Conservation (phyloP, 495 filamentous ascomycete genomes). For the Aspergillus incahuasiensis region DNA sequence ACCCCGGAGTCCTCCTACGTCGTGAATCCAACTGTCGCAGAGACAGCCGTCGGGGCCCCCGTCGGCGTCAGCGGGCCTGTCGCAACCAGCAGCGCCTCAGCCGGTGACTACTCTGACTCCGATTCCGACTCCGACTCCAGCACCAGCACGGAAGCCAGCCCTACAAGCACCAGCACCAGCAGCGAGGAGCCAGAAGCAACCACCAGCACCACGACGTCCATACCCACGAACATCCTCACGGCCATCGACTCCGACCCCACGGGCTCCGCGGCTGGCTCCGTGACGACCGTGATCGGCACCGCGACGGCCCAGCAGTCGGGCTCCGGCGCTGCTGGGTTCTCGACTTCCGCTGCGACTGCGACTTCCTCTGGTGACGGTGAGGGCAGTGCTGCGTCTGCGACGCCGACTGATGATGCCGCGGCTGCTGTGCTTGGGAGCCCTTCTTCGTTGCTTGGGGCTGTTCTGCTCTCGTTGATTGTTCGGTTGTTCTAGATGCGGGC, state of each 20-base stretch:
- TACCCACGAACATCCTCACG: conserved; percentile 7
- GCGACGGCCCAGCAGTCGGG: neutral
- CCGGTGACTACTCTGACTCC: neutral
- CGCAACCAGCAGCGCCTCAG: neutral
- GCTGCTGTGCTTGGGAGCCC: neutral
- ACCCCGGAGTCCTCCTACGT: conserved; percentile 9
- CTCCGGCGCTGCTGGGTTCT: neutral
- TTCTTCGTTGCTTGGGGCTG: conserved; percentile 2
- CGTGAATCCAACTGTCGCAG: conserved; percentile 17
- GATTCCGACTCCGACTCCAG: neutral
- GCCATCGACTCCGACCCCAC: neutral
- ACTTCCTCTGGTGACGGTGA: neutral
- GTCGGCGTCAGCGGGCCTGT: neutral
- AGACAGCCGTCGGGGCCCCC: conserved; percentile 9
- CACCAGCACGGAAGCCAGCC: neutral
- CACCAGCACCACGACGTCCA: neutral
- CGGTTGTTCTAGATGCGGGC: neutral
- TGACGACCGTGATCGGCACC: neutral
- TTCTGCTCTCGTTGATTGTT: neutral
- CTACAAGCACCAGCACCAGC: neutral
- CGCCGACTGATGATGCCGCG: conserved; percentile 4
- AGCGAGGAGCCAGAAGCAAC: neutral
- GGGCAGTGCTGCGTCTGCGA: conserved; percentile 1
- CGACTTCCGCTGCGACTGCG: neutral
- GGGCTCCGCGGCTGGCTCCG: neutral